Evolutionary conservation across 352 stramenopile genomes (phyloP).

Genomic region (Globisporangium parvum): DNA sequence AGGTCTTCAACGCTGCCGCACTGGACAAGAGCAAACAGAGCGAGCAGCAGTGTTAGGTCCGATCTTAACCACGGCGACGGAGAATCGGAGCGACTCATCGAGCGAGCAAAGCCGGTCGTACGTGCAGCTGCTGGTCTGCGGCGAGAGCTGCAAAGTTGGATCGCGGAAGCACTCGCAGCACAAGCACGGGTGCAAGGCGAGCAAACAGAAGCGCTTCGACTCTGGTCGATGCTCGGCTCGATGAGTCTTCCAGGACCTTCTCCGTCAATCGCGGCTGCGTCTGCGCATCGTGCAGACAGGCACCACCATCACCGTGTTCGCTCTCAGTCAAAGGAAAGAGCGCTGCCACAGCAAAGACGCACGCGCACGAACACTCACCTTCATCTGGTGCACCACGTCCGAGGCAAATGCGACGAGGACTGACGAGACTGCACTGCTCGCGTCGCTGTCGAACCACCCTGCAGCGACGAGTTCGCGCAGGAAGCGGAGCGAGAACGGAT

Average conservation of each 20-base stretch:
- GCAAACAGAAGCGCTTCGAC: conserved; percentile 57
- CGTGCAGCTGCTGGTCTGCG: conserved; percentile 8
- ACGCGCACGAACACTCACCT: conserved; percentile 17
- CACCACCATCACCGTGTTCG: background rate
- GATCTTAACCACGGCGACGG: background rate
- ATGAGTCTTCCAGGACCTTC: conserved; percentile 38
- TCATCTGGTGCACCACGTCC: conserved; percentile 27
- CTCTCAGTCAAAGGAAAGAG: background rate
- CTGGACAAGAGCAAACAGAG: background rate
- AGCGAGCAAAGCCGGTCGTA: conserved; percentile 7
- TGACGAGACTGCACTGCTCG: background rate
- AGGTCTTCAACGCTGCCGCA: conserved; percentile 24
- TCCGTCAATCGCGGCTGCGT: conserved; percentile 36
- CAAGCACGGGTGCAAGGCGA: conserved; percentile 45
- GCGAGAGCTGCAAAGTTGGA: conserved; percentile 12
- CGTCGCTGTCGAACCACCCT: conserved; percentile 22
- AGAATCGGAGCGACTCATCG: too few relatives aligned
- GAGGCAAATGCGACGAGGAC: conserved; percentile 17
- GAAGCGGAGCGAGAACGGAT: conserved; percentile 33
- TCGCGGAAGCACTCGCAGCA: conserved; percentile 54
- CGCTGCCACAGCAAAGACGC: background rate
- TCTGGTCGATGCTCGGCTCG: conserved; percentile 15
- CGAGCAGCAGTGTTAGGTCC: background rate
- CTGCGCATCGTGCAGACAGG: conserved; percentile 13
- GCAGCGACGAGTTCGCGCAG: conserved; percentile 33